A percentile compares a stretch with the other conserved stretches of the same genome.
Conservation (phyloP, 352 stramenopile species). For the Phytophthora tentaculata region DNA sequence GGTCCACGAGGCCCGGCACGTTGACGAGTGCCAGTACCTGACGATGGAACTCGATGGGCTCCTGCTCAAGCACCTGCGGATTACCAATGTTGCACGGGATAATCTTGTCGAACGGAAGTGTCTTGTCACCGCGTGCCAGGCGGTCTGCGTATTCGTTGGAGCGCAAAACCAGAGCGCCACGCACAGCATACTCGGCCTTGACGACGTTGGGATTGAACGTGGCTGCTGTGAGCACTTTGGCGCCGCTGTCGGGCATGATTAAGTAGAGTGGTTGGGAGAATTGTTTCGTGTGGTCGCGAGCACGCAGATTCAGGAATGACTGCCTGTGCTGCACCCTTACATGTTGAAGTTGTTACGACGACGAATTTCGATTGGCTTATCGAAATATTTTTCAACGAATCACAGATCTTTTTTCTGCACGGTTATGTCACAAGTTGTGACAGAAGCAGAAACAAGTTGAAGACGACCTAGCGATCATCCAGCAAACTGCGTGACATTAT, state of each 20-base stretch:
- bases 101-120: conserved; percentile 77
- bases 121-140: conserved; percentile 62
- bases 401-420: too few species aligned
- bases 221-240: conserved; percentile 14
- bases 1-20: too few species aligned
- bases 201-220: conserved; percentile 76
- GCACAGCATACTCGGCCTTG: conserved; percentile 89
- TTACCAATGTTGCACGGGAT: conserved; percentile 24
- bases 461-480: background rate
- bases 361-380: conserved; percentile 8
- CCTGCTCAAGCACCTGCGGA: conserved; percentile 1
- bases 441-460: background rate
- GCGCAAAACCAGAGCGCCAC: conserved; percentile 85
- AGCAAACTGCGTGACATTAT: background rate
- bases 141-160: conserved; percentile 79
- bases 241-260: background rate
- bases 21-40: too few species aligned
- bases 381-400: too few species aligned
- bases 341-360: conserved; percentile 6
- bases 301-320: conserved; percentile 3
- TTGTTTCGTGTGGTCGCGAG: background rate
- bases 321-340: too few species aligned
- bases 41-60: too few species aligned
- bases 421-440: conserved; percentile 6
- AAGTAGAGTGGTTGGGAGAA: background rate